Conservation (phyloP, 2,329 filamentous ascomycete species). For the Penicillium glabrum region DNA sequence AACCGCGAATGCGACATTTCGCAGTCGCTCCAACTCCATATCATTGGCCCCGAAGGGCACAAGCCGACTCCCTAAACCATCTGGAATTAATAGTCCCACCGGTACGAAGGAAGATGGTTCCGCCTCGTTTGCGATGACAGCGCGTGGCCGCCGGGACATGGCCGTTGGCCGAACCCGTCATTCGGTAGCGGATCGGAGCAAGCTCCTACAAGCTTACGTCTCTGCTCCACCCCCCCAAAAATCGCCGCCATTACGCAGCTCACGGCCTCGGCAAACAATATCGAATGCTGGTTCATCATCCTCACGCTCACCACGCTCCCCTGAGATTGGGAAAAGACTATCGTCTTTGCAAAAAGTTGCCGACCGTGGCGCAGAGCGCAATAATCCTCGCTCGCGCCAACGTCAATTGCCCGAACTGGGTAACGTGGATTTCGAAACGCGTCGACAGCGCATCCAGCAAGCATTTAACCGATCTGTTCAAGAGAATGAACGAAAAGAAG, state of each 20-base stretch:
- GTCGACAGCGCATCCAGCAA: constrained; percentile 77
- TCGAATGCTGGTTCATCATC: constrained; percentile 71
- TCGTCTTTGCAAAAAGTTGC: constrained; percentile 41
- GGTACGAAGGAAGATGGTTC: constrained; percentile 26
- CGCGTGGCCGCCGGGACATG: constrained; percentile 37
- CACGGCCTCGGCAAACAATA: constrained; percentile 75
- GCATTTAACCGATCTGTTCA: constrained; percentile 83
- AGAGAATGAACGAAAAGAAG: constrained; percentile 62
- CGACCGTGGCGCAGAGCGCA: constrained; percentile 31
- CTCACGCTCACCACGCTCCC: constrained; percentile 64
- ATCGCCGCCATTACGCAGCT: constrained; percentile 78
- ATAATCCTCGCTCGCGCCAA: constrained; percentile 35
- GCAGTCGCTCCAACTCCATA: constrained; percentile 28
- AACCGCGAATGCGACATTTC: constrained; percentile 36
- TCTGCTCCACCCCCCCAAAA: constrained; percentile 66
- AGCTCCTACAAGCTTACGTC: constrained; percentile 71
- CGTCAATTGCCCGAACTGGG: constrained; percentile 62
- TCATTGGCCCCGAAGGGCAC: constrained; percentile 40
- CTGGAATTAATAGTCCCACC: constrained; percentile 30
- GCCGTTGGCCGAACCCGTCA: constrained; percentile 34
- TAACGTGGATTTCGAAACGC: constrained; percentile 80
- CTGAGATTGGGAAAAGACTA: constrained; percentile 62
- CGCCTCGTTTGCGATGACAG: constrained; percentile 31
- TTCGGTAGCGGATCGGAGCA: constrained; percentile 50
- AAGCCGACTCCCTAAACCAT: constrained; percentile 44